Conservation (phyloP, 192 early-diverging fungal genomes). For the Coemansia sp. region DNA sequence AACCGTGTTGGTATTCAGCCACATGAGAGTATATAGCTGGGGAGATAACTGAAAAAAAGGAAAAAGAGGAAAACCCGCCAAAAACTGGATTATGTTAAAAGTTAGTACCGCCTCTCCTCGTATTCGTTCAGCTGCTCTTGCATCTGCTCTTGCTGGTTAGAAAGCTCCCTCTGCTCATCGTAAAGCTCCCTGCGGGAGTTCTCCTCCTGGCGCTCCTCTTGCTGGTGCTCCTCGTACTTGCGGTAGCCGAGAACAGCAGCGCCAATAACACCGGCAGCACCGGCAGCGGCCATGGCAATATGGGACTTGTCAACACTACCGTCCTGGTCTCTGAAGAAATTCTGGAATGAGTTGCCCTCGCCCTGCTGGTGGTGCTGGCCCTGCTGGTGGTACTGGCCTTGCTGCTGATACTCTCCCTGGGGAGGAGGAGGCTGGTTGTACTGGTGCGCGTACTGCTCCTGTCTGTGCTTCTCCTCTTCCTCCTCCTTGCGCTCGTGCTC, state of each 20-base stretch:
- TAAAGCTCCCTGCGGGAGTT: background rate
- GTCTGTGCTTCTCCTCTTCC: constrained; percentile 6
- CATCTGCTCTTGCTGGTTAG: background rate
- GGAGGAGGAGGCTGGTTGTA: background rate
- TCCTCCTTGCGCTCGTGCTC: constrained; percentile 15
- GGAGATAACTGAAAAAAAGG: too few relatives aligned
- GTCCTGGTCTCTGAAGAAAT: constrained; percentile 28
- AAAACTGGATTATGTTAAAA: too few relatives aligned
- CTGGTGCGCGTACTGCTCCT: constrained; percentile 7
- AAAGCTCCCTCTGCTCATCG: background rate
- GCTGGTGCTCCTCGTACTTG: constrained; percentile 18
- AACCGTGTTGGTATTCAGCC: too few relatives aligned
- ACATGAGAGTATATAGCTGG: too few relatives aligned
- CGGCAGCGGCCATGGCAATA: constrained; percentile 5
- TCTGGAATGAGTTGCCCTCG: constrained; percentile 8
- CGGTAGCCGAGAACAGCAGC: constrained; percentile 15
- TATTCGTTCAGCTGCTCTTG: constrained; percentile 6
- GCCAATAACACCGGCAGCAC: constrained; percentile 2
- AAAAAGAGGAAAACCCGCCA: too few relatives aligned
- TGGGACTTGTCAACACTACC: constrained; percentile 26
- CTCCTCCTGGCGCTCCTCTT: constrained; percentile 2
- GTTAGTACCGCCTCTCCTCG: background rate
- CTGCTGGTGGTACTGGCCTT: constrained; percentile 3
- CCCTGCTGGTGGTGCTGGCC: constrained; percentile 6
- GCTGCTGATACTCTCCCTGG: too few relatives aligned